Conservation (phyloP, 306 rosid genomes). For the Rosa lucieae region DNA sequence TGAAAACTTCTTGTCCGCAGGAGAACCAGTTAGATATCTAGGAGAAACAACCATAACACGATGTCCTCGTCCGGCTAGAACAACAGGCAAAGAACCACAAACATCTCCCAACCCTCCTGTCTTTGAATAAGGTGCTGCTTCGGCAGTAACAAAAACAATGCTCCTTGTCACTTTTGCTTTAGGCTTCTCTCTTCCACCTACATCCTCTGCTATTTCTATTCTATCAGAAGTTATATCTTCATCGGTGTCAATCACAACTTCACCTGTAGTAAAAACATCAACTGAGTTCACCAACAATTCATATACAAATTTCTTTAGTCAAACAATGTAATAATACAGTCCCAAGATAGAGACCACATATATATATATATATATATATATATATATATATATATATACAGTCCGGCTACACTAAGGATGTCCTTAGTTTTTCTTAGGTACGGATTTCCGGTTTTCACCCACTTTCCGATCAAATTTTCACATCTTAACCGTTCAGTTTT, state of each 20-base stretch:
- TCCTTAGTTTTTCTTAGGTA: no score
- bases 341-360: constrained; percentile 4
- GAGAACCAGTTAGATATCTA: constrained; percentile 55
- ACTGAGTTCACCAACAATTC: not conserved
- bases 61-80: constrained; percentile 76
- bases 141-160: constrained; percentile 72
- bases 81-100: constrained; percentile 87
- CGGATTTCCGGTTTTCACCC: no score
- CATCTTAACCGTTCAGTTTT: no score
- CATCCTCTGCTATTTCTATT: constrained; percentile 21
- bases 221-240: constrained; percentile 18
- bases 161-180: constrained; percentile 34
- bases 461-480: no score
- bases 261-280: constrained; percentile 27
- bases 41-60: constrained; percentile 94
- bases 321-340: not conserved
- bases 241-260: constrained; percentile 16
- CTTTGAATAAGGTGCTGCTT: constrained; percentile 88
- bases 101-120: constrained; percentile 95
- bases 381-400: no score
- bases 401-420: no score
- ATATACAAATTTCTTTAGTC: not conserved
- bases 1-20: constrained; percentile 52
- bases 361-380: no score
- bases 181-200: constrained; percentile 33